These are phyloP conservation scores for Auricularia cornea DNA, from an alignment of 768 basidiomycete species.

Conservation along the genomic window DNA sequence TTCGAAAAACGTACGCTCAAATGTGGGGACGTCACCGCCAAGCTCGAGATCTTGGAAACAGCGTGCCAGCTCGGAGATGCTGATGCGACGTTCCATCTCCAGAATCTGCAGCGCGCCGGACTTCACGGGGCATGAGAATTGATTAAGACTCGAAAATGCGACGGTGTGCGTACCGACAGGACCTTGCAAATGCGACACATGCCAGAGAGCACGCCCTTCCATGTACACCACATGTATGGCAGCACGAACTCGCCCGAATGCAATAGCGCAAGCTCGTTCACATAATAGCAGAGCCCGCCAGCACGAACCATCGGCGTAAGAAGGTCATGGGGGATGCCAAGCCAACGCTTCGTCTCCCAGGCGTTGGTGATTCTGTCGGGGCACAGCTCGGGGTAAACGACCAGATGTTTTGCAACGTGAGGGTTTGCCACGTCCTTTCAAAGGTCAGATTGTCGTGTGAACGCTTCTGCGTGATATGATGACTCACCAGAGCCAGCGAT, in stretches of 20 bases:
- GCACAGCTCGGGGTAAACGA: not conserved
- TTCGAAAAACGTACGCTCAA: too few species aligned
- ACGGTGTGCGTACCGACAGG: too few species aligned
- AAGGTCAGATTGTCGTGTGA: too few species aligned
- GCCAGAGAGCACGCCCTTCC: not conserved
- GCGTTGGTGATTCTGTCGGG: not conserved
- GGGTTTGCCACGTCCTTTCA: constrained; percentile 1
- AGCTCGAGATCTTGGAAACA: too few species aligned
- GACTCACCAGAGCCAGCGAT: too few species aligned
- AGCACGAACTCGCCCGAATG: constrained; percentile 1
- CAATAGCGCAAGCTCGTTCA: constrained; percentile 12
- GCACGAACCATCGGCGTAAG: constrained; percentile 12
- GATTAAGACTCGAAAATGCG: too few species aligned
- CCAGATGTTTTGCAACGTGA: not conserved
- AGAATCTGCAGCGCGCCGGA: too few species aligned
- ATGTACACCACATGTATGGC: not conserved
- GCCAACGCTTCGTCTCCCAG: not conserved
- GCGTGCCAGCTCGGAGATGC: not conserved
- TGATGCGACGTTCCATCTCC: not conserved
- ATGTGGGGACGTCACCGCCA: too few species aligned
- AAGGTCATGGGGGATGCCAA: not conserved
- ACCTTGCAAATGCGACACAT: not conserved
- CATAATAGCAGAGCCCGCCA: constrained; percentile 9
- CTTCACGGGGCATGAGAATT: not conserved
- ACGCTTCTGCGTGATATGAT: too few species aligned